These are phyloP conservation scores for Exophiala alcalophila DNA, from an alignment of 2,329 filamentous ascomycete genomes.

Conservation along the genomic window DNA sequence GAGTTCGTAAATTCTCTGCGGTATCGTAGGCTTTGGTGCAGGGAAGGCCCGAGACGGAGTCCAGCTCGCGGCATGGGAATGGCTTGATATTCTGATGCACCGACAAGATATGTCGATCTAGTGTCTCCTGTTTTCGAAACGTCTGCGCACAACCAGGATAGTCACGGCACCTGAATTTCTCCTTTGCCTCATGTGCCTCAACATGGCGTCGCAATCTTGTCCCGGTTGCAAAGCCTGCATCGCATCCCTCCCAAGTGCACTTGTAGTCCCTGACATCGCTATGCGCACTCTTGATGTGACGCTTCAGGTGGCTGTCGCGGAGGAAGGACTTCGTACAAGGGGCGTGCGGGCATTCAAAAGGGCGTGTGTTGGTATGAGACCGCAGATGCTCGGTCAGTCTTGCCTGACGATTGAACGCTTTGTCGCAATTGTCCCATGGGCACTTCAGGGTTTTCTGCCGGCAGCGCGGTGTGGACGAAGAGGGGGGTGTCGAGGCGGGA, in stretches of 20 bases:
- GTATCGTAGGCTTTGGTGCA: slow-evolving; percentile 74
- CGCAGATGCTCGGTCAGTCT: slow-evolving; percentile 75
- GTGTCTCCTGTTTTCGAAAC: slow-evolving; percentile 83
- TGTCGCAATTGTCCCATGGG: slow-evolving; percentile 68
- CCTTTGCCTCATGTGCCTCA: slow-evolving; percentile 72
- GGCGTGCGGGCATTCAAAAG: slow-evolving; percentile 67
- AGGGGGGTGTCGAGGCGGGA: slow-evolving; percentile 30
- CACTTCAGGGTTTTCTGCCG: slow-evolving; percentile 76
- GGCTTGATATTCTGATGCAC: slow-evolving; percentile 71
- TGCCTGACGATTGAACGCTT: slow-evolving; percentile 83
- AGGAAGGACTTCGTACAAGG: slow-evolving; percentile 81
- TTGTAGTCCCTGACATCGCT: slow-evolving; percentile 65
- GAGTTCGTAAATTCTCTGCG: slow-evolving; percentile 66
- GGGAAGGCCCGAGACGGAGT: slow-evolving; percentile 49
- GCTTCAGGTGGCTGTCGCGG: slow-evolving; percentile 79
- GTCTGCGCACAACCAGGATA: slow-evolving; percentile 68
- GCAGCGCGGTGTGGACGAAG: slow-evolving; percentile 48
- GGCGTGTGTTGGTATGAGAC: slow-evolving; percentile 80
- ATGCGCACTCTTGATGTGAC: slow-evolving; percentile 81
- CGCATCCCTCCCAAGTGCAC: slow-evolving; percentile 71
- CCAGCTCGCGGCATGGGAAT: slow-evolving; percentile 65
- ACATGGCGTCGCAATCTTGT: slow-evolving; percentile 74
- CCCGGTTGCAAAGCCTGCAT: slow-evolving; percentile 76
- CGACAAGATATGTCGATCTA: slow-evolving; percentile 76
- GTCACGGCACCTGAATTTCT: slow-evolving; percentile 70